Base-by-base conservation (phyloP, 192 early-diverging fungal species). In the Dispira parvispora region DNA sequence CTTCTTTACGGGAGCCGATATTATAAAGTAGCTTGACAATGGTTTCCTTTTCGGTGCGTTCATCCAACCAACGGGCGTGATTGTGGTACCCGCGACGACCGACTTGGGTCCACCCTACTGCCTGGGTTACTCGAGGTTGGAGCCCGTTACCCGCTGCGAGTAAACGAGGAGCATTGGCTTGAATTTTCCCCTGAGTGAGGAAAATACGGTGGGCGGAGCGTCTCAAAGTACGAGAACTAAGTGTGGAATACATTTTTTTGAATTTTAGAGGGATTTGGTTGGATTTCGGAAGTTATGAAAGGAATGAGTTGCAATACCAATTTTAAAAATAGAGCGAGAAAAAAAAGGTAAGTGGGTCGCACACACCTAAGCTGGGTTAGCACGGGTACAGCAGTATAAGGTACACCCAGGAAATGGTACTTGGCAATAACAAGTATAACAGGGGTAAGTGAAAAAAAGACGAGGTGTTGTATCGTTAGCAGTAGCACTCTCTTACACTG, bases 1-100 rank as follows among this genome's bases (percentile, higher is more conserved):
- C 94, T 67, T 99, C 96, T 75, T 93, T 95, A 70, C 91, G 91
- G 12, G 94, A 97, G 43, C 94, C 96, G 75, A 99, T 97, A 73
- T 97, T 99, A 79, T 99, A 97, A 32, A 99, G 78, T 20, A 91
- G 74, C 69, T 84, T 88, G 38, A 85, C 79, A 64, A 91, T 90
- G 6, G 88, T 91, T 72, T 90, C 88, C 81, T 91, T 78, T 65
- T 78, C 76, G 0, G 76, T 75, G 9, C 62, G 67, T 32, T 73
- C 73, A 0, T 55, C 53, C 3, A 25, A 28, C 53, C 53, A 55
- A 25, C 53, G 53, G 18, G 32, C 32, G 32, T 38, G 32, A 38
- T 38, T 38, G 32, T 38, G 32, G 32, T 38, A 38, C 32, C 32
- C 32, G 32, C 32, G 32, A 38, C 32, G 32, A 38, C 32, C 32